Conservation (phyloP, 768 basidiomycete genomes). For the Naganishia antarctica region DNA sequence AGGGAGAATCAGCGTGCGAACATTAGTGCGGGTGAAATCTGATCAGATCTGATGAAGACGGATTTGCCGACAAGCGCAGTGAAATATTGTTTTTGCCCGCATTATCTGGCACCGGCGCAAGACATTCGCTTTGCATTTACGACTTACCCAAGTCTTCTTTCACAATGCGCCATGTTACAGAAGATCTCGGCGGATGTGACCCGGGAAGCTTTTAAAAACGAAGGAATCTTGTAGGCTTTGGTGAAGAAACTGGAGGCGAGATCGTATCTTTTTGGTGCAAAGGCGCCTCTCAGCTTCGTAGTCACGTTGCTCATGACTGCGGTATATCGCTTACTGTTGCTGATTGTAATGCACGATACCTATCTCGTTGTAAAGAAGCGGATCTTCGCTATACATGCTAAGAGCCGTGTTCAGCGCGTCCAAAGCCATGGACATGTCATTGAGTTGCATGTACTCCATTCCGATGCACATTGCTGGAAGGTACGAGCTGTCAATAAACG, state of each 20-base stretch:
- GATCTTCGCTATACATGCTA: constrained; percentile 75
- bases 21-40: too few species aligned
- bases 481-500: constrained; percentile 86
- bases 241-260: constrained; percentile 52
- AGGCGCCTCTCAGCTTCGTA: too few species aligned
- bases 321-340: constrained; percentile 60
- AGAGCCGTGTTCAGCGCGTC: constrained; percentile 81
- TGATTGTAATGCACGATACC: constrained; percentile 89
- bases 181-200: constrained; percentile 83
- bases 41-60: too few species aligned
- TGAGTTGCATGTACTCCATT: constrained; percentile 93
- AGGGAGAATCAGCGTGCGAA: too few species aligned
- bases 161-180: constrained; percentile 85
- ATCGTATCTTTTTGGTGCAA: constrained; percentile 74
- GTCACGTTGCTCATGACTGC: too few species aligned
- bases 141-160: constrained; percentile 71
- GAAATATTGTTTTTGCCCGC: too few species aligned
- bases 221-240: not conserved
- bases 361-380: constrained; percentile 81
- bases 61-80: too few species aligned
- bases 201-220: constrained; percentile 73
- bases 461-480: constrained; percentile 91
- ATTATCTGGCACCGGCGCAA: too few species aligned
- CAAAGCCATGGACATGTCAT: constrained; percentile 72
- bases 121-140: too few species aligned